Conservation (phyloP, 2,329 filamentous ascomycete species). For the Colletotrichum zoysiae region DNA sequence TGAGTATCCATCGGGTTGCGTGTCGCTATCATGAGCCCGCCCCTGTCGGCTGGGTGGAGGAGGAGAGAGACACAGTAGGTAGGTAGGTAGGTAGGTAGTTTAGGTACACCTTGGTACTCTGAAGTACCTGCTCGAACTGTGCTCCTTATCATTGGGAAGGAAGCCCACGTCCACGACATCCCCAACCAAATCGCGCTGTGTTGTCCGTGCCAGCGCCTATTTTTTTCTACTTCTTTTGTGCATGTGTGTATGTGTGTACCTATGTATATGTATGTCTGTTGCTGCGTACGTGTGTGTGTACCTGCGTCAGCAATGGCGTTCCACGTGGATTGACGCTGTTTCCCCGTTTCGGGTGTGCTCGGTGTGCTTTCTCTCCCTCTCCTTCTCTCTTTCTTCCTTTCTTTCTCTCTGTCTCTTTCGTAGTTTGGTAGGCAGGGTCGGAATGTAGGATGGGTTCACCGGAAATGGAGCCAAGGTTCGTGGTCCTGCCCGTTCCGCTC, state of each 20-base stretch:
- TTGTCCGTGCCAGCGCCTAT: slow-evolving; percentile 13
- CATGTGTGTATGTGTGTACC: no score
- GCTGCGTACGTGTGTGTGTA: slow-evolving; percentile 14
- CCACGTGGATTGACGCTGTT: slow-evolving; percentile 29
- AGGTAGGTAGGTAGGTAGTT: no score
- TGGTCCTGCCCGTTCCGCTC: slow-evolving; percentile 39
- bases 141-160: slow-evolving; percentile 30
- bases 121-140: slow-evolving; percentile 27
- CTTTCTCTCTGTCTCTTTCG: background rate
- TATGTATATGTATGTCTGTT: background rate
- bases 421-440: slow-evolving; percentile 5
- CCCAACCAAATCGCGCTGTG: slow-evolving; percentile 12
- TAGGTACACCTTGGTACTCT: slow-evolving; percentile 24
- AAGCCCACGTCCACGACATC: slow-evolving; percentile 8
- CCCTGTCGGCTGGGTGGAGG: slow-evolving; percentile 30
- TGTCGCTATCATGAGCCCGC: slow-evolving; percentile 38
- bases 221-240: background rate
- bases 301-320: slow-evolving; percentile 32
- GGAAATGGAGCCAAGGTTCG: slow-evolving; percentile 27
- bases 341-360: background rate
- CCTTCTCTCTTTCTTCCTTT: background rate
- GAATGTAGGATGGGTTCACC: slow-evolving; percentile 21
- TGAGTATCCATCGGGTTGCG: slow-evolving; percentile 33
- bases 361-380: background rate
- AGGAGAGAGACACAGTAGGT: background rate